Conservation (phyloP, 2,329 filamentous ascomycete genomes). For the Fusarium zealandicum region DNA sequence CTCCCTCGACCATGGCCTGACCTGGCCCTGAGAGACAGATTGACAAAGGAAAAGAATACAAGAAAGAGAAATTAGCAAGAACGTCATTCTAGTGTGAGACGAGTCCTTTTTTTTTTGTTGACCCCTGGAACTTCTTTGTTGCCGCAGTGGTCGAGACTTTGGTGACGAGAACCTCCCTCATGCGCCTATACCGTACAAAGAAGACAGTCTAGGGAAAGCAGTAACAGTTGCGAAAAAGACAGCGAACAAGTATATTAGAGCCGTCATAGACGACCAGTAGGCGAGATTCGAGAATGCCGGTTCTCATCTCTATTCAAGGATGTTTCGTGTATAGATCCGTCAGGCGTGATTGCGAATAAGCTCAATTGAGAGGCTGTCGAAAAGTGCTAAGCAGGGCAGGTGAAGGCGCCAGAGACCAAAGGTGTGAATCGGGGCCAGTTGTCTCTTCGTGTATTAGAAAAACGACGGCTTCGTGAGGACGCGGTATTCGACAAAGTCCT, state of each 20-base stretch:
- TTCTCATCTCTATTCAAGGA: not conserved
- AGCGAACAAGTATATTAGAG: not conserved
- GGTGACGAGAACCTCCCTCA: slow-evolving; percentile 10
- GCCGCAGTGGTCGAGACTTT: slow-evolving; percentile 14
- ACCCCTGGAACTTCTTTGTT: slow-evolving; percentile 11
- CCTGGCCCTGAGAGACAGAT: slow-evolving; percentile 9
- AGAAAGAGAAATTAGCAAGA: slow-evolving; percentile 1
- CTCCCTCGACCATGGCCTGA: slow-evolving; percentile 21
- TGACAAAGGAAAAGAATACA: slow-evolving; percentile 22
- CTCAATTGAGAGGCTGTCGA: not conserved
- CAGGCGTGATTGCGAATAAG: not conserved
- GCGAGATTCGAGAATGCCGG: not conserved
- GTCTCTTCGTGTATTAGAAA: slow-evolving; percentile 49
- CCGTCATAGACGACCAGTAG: not conserved
- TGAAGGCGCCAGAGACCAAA: too few species aligned
- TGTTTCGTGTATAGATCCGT: slow-evolving; percentile 7
- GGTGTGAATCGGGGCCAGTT: not conserved
- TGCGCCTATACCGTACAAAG: slow-evolving; percentile 22
- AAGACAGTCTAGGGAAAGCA: slow-evolving; percentile 3
- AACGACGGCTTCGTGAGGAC: slow-evolving; percentile 70
- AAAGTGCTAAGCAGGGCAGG: not conserved
- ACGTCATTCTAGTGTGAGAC: slow-evolving; percentile 30
- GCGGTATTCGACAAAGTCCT: slow-evolving; percentile 72
- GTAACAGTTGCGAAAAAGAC: slow-evolving; percentile 9
- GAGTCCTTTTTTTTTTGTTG: slow-evolving; percentile 13